Evolutionary conservation across 495 filamentous ascomycete genomes (phyloP).

Genomic region (Usnea hakonensis): DNA sequence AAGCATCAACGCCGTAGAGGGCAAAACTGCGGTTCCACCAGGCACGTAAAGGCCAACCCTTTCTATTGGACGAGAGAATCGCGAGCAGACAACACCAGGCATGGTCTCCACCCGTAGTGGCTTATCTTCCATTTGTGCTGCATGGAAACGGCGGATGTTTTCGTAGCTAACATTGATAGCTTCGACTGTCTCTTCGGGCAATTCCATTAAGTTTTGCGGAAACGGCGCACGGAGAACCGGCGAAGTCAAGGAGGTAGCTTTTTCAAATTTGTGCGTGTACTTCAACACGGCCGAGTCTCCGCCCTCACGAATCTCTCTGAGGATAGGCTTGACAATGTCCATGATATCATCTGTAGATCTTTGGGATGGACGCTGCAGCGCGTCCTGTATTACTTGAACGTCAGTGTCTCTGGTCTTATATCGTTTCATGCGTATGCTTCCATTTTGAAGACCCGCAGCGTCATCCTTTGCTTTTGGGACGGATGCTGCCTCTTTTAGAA

Average conservation of each 20-base stretch:
- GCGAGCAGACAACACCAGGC: slow-evolving; percentile 91
- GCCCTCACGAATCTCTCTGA: slow-evolving; percentile 68
- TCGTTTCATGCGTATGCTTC: slow-evolving; percentile 74
- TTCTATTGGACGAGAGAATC: slow-evolving; percentile 88
- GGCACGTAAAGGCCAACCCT: slow-evolving; percentile 91
- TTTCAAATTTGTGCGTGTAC: slow-evolving; percentile 96
- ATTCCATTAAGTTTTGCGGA: slow-evolving; percentile 72
- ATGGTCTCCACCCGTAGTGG: slow-evolving; percentile 85
- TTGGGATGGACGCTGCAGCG: slow-evolving; percentile 81
- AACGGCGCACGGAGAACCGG: slow-evolving; percentile 86
- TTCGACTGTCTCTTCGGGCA: slow-evolving; percentile 69
- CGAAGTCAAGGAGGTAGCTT: slow-evolving; percentile 79
- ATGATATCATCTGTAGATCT: slow-evolving; percentile 85
- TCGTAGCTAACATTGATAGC: slow-evolving; percentile 92
- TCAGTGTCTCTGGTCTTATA: slow-evolving; percentile 58
- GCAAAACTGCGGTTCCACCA: slow-evolving; percentile 90
- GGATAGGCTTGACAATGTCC: slow-evolving; percentile 81
- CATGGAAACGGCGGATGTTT: slow-evolving; percentile 90
- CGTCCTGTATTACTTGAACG: slow-evolving; percentile 53
- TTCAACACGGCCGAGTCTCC: slow-evolving; percentile 83
- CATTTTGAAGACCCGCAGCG: slow-evolving; percentile 43
- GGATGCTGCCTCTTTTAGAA: slow-evolving; percentile 35
- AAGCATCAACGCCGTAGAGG: slow-evolving; percentile 94
- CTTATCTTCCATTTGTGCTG: slow-evolving; percentile 74
- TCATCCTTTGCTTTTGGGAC: slow-evolving; percentile 35